Conservation (phyloP, 2,329 filamentous ascomycete genomes). For the Fusarium mexicanum region DNA sequence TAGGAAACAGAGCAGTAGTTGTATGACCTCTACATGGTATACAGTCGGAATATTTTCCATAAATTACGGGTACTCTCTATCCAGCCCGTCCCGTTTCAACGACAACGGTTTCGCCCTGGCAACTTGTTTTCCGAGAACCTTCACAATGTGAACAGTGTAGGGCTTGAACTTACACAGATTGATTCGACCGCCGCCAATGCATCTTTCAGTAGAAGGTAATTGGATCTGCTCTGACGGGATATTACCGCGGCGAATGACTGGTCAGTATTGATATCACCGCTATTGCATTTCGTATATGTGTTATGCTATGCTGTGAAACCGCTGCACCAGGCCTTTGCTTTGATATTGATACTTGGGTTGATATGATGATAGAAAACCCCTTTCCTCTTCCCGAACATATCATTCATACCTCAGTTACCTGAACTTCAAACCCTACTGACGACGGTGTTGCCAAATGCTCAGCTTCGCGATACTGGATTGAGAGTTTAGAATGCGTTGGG, state of each 20-base stretch:
- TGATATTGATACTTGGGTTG: background rate
- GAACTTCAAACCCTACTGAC: background rate
- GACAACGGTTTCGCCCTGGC: background rate
- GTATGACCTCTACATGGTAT: background rate
- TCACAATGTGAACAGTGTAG: background rate
- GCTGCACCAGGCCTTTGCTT: background rate
- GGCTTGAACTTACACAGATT: background rate
- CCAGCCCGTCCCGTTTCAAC: background rate
- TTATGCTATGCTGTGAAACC: background rate
- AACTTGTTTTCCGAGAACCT: background rate
- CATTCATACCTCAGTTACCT: background rate
- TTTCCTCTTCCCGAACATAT: background rate
- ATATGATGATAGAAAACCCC: background rate
- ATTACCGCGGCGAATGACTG: background rate
- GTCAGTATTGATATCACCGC: background rate
- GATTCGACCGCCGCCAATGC: background rate
- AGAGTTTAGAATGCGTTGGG: background rate
- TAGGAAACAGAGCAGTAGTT: background rate
- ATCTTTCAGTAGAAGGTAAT: background rate
- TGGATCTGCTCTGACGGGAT: background rate
- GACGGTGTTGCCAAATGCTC: background rate
- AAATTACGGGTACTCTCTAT: background rate
- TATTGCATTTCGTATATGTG: constrained; percentile 5
- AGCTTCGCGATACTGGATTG: background rate
- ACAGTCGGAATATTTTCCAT: background rate